Conservation (phyloP, 176 grass and related monocot species). For the Eragrostis curvula region DNA sequence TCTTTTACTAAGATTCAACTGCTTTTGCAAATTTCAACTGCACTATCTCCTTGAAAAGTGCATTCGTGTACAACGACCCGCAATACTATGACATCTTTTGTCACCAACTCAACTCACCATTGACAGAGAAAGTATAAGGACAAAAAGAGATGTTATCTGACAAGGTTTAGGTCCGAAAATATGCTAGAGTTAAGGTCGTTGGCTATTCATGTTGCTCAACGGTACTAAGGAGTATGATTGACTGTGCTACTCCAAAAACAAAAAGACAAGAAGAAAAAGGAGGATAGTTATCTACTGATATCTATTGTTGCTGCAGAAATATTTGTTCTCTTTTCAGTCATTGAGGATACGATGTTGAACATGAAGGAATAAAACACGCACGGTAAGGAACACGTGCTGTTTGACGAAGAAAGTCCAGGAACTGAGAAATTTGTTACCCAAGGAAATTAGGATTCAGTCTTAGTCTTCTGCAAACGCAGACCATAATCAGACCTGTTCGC, state of each 20-base stretch:
- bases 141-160: background rate
- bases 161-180: background rate
- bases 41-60: background rate
- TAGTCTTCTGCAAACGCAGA: conserved; percentile 23
- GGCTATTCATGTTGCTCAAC: background rate
- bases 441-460: background rate
- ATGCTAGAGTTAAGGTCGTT: background rate
- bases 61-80: conserved; percentile 17
- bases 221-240: background rate
- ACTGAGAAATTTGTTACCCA: background rate
- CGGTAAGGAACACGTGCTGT: background rate
- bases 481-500: no score
- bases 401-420: conserved; percentile 7
- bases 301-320: no score
- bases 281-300: no score
- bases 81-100: background rate
- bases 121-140: background rate
- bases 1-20: background rate
- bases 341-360: background rate
- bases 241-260: no score
- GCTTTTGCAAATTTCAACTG: conserved; percentile 42
- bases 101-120: background rate
- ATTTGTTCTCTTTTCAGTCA: background rate
- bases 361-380: background rate
- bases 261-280: no score